Evolutionary conservation across 1,139 yeast species (phyloP), one percentile per base, ranked within the genome.

Genomic region (Scheffersomyces cryptocercus): DNA sequence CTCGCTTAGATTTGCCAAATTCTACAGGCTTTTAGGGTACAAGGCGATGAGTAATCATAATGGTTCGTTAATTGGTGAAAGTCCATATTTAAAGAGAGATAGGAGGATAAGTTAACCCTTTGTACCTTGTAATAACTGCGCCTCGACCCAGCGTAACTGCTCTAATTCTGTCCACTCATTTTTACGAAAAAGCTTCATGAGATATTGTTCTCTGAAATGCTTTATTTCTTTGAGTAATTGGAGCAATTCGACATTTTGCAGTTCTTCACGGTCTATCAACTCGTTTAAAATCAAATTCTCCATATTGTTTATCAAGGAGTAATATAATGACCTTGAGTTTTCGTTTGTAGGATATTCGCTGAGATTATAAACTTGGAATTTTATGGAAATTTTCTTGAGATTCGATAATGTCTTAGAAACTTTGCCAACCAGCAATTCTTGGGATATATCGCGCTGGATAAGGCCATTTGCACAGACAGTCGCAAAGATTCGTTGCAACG

Each of bases 311-410:
- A 61, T 45, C 32, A 59, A 46, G 9, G 61, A 50, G 38, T 63
- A 62, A 40, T 49, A 47, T 10, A 38, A 43, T 24, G 61, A 55
- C 9, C 64, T 42, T 3, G 50, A 40, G 9, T 46, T 44, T 29
- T 52, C 59, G 33, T 45, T 48, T 13, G 34, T 40, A 1, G 53
- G 49, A 1, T 20, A 29, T n/a, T 50, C 54, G 4, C 56, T 51
- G 16, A 63, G 47, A 1, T 49, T 46, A 44, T 62, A 62, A 3
- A 69, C 38, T 44, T 62, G 64, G 51, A 61, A 55, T 46, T 63
- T 67, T 37, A 65, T 59, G 1, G 75, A 67, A 9, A 69, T 43
- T 40, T 55, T 60, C 47, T 68, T 68, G 39, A 70, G 55, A 4
- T 50, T 47, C 3, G 70, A 62, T 11, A 66, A 50, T 3, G 62